A percentile compares a stretch with the other conserved stretches of the same genome.
phyloP scores from a whole-genome alignment of 1,139 yeast genomes.

The Groenewaldozyma auringiensis region DNA sequence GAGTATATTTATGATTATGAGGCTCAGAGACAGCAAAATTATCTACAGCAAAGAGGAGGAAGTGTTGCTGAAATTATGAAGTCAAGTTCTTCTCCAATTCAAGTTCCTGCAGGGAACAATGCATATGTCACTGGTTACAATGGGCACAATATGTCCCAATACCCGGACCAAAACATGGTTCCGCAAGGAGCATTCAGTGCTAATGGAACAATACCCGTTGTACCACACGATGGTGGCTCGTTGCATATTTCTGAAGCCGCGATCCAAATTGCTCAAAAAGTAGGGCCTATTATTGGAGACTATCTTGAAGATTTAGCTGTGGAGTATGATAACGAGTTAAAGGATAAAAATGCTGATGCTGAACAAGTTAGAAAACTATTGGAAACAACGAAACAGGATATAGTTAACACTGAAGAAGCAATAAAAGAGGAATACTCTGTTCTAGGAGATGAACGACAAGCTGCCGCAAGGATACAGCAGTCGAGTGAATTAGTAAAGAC shows the following conservation, averaged over 20 bases:
- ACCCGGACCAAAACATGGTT: background rate
- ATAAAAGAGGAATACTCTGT: conserved; percentile 27
- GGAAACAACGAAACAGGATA: conserved; percentile 37
- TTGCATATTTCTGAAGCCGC: conserved; percentile 41
- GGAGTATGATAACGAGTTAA: conserved; percentile 46
- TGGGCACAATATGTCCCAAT: background rate
- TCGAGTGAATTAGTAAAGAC: conserved; percentile 26
- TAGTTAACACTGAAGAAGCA: conserved; percentile 27
- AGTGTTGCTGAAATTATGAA: conserved; percentile 12
- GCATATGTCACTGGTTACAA: background rate
- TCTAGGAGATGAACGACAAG: conserved; percentile 27
- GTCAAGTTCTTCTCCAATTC: conserved; percentile 23
- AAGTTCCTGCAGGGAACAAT: conserved; percentile 7
- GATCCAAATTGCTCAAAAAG: conserved; percentile 41
- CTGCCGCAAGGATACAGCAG: conserved; percentile 23
- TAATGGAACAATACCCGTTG: conserved; percentile 4
- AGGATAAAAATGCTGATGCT: conserved; percentile 43
- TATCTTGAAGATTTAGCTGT: conserved; percentile 47
- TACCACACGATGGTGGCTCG: conserved; percentile 1
- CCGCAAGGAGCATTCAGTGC: background rate
- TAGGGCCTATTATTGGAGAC: conserved; percentile 38
- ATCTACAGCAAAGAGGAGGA: conserved; percentile 9
- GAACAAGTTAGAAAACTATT: conserved; percentile 39
- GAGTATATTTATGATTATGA: conserved; percentile 52
- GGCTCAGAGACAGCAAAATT: conserved; percentile 19